Evolutionary conservation across 2,329 filamentous ascomycete genomes (phyloP).

Genomic region (Immersiporthe knoxdaviesiana): DNA sequence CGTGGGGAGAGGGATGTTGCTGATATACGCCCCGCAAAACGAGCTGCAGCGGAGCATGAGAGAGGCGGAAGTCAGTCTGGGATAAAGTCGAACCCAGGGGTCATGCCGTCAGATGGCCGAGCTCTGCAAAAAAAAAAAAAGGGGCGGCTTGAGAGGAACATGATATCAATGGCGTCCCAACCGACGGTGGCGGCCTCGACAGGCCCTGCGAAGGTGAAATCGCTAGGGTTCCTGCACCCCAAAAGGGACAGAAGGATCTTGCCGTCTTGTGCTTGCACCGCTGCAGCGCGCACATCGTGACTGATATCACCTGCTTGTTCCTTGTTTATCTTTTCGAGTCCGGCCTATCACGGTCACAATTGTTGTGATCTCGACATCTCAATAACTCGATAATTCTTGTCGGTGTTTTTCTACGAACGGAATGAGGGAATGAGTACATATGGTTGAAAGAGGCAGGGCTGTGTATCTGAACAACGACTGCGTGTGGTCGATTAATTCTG

Average conservation of each 20-base stretch:
- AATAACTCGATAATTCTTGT: background rate
- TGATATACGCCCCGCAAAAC: background rate
- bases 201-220: background rate
- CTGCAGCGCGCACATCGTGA: background rate
- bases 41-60: background rate
- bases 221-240: background rate
- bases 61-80: background rate
- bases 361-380: background rate
- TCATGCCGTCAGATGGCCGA: background rate
- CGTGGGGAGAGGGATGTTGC: background rate
- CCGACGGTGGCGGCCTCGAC: background rate
- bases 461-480: background rate
- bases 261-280: background rate
- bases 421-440: conserved; percentile 1
- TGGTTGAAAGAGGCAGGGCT: background rate
- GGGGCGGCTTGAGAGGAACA: background rate
- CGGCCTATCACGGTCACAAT: background rate
- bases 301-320: background rate
- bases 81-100: background rate
- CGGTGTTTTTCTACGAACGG: background rate
- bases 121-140: too few relatives aligned
- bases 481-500: background rate
- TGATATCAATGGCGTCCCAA: background rate
- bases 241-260: background rate
- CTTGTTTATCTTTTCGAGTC: background rate